Evolutionary conservation across 331 rosid species (phyloP).

Genomic region (Cucumis variabilis): DNA sequence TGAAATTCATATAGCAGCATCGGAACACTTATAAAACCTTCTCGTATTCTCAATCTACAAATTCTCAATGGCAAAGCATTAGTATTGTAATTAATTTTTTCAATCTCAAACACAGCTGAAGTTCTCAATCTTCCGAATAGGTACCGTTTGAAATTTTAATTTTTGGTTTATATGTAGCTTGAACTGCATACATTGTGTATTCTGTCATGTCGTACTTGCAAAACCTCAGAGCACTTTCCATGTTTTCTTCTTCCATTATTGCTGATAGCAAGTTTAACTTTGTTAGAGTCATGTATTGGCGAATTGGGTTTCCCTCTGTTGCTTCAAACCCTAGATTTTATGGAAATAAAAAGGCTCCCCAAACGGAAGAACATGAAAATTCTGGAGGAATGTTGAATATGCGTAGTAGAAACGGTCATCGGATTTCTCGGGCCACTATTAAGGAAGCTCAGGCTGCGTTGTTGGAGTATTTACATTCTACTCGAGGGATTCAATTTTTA

Average conservation of each 20-base stretch:
- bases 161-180: neutral
- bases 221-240: constrained; percentile 38
- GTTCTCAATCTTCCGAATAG: neutral
- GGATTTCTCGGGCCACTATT: constrained; percentile 21
- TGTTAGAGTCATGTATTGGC: constrained; percentile 18
- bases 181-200: neutral
- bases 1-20: no score
- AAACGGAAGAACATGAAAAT: constrained; percentile 3
- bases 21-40: no score
- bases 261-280: constrained; percentile 30
- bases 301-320: constrained; percentile 31
- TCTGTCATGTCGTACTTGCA: constrained; percentile 53
- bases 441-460: constrained; percentile 74
- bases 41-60: no score
- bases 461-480: constrained; percentile 73
- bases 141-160: neutral
- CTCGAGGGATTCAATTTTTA: constrained; percentile 63
- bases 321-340: constrained; percentile 52
- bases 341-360: constrained; percentile 37
- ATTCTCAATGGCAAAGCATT: no score
- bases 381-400: neutral
- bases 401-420: constrained; percentile 16
- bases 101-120: neutral
- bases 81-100: no score
- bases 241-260: constrained; percentile 39